Conservation (phyloP, 371 early-diverging fungal genomes). For the Umbelopsis sp. region DNA sequence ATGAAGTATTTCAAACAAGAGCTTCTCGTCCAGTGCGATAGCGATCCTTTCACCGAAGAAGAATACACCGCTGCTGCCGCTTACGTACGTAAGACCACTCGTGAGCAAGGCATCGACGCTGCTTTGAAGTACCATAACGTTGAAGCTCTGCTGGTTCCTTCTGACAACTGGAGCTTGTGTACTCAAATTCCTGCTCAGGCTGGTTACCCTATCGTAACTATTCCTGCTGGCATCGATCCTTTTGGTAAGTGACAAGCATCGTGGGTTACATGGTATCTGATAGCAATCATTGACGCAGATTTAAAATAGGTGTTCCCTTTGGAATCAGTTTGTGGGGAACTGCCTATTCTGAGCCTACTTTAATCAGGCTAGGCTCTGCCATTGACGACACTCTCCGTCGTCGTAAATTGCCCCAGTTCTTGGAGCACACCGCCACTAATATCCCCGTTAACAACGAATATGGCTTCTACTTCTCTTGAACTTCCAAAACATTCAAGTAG, state of each 20-base stretch:
- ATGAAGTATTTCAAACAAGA: constrained; percentile 24
- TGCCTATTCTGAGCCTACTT: constrained; percentile 20
- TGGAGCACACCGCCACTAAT: neutral
- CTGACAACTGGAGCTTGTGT: constrained; percentile 22
- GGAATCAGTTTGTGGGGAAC: constrained; percentile 22
- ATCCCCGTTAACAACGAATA: constrained; percentile 19
- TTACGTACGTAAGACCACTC: constrained; percentile 16
- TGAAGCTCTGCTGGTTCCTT: constrained; percentile 18
- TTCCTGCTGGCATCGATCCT: constrained; percentile 21
- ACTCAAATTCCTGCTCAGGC: constrained; percentile 23
- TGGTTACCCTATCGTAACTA: constrained; percentile 22
- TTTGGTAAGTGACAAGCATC: neutral
- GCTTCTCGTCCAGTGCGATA: constrained; percentile 15
- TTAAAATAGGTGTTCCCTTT: constrained; percentile 17
- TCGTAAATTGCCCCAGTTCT: constrained; percentile 13
- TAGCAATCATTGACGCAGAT: neutral
- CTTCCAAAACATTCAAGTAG: neutral
- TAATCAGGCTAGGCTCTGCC: constrained; percentile 24
- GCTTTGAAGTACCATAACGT: constrained; percentile 22
- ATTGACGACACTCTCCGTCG: constrained; percentile 25
- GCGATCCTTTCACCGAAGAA: constrained; percentile 16
- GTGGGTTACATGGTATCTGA: neutral
- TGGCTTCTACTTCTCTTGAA: constrained; percentile 14
- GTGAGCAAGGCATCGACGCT: constrained; percentile 21
- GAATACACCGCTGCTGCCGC: constrained; percentile 17